Conservation (phyloP, 2,329 filamentous ascomycete genomes). For the Fusarium subtropicale region DNA sequence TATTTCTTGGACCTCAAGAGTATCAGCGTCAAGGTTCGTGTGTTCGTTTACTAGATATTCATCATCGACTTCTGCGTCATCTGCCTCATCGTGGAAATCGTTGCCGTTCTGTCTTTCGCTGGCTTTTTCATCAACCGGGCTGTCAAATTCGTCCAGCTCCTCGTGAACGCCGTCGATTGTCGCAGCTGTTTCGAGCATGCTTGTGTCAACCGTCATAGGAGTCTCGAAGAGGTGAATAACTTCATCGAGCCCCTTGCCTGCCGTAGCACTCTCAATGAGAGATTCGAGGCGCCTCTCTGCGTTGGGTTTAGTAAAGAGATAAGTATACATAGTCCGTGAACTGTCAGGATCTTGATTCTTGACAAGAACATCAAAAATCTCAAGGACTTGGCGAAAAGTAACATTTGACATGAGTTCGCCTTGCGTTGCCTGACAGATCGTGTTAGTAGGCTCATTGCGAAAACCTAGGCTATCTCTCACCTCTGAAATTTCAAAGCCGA, state of each 20-base stretch:
- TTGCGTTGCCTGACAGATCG: conserved; percentile 50
- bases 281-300: conserved; percentile 55
- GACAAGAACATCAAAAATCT: conserved; percentile 57
- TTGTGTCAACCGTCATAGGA: conserved; percentile 36
- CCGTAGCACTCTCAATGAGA: conserved; percentile 56
- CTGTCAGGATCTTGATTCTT: conserved; percentile 58
- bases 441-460: conserved; percentile 42
- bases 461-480: conserved; percentile 48
- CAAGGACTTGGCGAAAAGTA: conserved; percentile 57
- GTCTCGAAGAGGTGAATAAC: conserved; percentile 55
- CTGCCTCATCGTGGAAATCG: conserved; percentile 26
- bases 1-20: neutral
- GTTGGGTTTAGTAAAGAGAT: conserved; percentile 56
- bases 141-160: conserved; percentile 44
- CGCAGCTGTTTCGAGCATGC: conserved; percentile 28
- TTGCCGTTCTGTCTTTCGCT: conserved; percentile 17
- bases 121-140: conserved; percentile 39
- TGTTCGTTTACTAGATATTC: conserved; percentile 39
- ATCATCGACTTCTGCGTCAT: conserved; percentile 29
- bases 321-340: conserved; percentile 56
- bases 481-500: conserved; percentile 65
- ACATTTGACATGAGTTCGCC: conserved; percentile 51
- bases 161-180: conserved; percentile 39
- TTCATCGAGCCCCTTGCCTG: conserved; percentile 56
- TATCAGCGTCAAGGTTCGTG: neutral